Evolutionary conservation across 345 rosid species (phyloP), one percentile per base, ranked within the genome.

Genomic region (Camelina hispida): DNA sequence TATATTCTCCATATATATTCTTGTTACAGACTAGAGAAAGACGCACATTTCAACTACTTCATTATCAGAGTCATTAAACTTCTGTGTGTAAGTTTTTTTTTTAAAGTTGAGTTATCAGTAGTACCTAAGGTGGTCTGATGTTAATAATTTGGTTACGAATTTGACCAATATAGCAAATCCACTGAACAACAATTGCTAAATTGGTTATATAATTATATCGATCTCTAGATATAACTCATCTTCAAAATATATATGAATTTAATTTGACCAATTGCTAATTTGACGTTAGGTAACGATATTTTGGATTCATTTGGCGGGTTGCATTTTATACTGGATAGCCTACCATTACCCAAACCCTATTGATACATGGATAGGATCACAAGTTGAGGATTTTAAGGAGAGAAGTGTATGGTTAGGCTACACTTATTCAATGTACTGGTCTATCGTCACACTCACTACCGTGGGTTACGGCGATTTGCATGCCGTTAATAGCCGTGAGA

Each of bases 401-500:
- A 84, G 82, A 78, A 88, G 92, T 78, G 70, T 91, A 2, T 91
- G 97, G 97, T 70, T 87, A 30, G 87, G 97, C 58, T 94, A 94
- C 82, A 94, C 92, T 16, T 94, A 92, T 52, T 91, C 98, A 71
- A 80, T 94, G 68, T 94, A 94, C 78, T 94, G 97, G 97, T 90
- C 98, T 12, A 85, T 88, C 34, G 96, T 88, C 73, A 94, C 98
- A 53, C 93, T 94, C 73, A 85, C 95, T 32, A 90, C 96, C 0
- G 97, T 91, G 3, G 97, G 98, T 55, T 94, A 94, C 32, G 98
- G 98, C 14, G 98, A 94, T 73, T 62, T 94, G 66, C 91, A 86
- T 54, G 90, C 97, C 0, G 81, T 90, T 4, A 91, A 94, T 52
- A 78, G 81, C 0, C 84, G 75, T 53, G 97, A 91, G 84, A 84